Evolutionary conservation across 2,329 filamentous ascomycete species (phyloP).

Genomic region (Onygenales sp.): DNA sequence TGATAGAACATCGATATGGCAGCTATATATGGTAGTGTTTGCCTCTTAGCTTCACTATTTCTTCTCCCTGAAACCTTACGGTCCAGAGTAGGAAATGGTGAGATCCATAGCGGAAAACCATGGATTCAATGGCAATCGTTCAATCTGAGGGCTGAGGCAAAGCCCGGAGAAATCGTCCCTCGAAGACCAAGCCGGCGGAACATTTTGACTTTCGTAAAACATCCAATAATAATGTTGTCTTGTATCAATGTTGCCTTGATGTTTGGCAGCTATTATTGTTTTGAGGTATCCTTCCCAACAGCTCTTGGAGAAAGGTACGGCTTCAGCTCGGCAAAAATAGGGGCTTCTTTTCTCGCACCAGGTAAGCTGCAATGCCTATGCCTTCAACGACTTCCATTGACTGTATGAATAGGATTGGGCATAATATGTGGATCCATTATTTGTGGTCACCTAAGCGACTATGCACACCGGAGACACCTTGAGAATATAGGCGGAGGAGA

Average conservation of each 20-base stretch:
- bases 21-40: conserved; percentile 19
- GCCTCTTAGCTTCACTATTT: conserved; percentile 24
- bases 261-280: conserved; percentile 25
- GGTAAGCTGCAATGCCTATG: background rate
- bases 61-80: conserved; percentile 40
- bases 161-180: conserved; percentile 8
- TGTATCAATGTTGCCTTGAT: conserved; percentile 26
- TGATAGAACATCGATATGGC: background rate
- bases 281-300: conserved; percentile 21
- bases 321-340: conserved; percentile 25
- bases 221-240: conserved; percentile 25
- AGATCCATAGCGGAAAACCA: conserved; percentile 12
- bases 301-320: conserved; percentile 23
- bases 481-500: background rate
- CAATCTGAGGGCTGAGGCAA: background rate
- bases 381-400: background rate
- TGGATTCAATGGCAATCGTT: conserved; percentile 4
- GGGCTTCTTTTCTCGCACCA: conserved; percentile 26
- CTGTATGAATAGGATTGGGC: background rate
- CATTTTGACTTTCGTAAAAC: conserved; percentile 22
- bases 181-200: conserved; percentile 18
- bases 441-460: conserved; percentile 1
- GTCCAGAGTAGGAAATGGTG: conserved; percentile 36
- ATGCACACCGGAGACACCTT: background rate
- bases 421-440: conserved; percentile 3